Evolutionary conservation across 768 basidiomycete genomes (phyloP).

Genomic region (Mycena capillaripes): DNA sequence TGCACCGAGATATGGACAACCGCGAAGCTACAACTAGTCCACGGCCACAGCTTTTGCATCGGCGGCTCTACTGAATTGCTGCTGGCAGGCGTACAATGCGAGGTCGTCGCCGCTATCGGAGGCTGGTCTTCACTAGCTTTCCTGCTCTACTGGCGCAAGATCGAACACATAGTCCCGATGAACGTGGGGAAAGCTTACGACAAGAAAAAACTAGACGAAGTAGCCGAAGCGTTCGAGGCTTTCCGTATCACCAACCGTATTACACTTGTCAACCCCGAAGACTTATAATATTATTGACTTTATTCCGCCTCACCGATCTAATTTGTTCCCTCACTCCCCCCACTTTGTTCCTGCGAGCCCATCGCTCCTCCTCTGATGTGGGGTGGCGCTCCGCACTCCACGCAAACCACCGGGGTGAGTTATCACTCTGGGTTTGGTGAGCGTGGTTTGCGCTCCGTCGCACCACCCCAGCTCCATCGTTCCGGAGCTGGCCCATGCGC

Average conservation of each 20-base stretch:
- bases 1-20: neutral
- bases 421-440: neutral
- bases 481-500: too few relatives aligned
- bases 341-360: too few relatives aligned
- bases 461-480: too few relatives aligned
- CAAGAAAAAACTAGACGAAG: neutral
- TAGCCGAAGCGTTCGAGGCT: neutral
- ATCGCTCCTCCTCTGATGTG: too few relatives aligned
- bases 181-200: constrained; percentile 12
- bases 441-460: neutral
- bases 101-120: neutral
- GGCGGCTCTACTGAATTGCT: neutral
- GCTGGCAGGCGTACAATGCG: neutral
- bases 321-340: too few relatives aligned
- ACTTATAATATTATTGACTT: too few relatives aligned
- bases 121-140: too few relatives aligned
- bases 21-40: neutral
- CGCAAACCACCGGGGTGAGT: neutral
- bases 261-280: too few relatives aligned
- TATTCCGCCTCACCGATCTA: too few relatives aligned
- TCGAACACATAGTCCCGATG: neutral
- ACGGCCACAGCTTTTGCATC: neutral
- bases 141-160: neutral
- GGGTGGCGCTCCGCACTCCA: neutral
- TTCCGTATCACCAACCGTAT: neutral